Conservation (phyloP, 2,329 filamentous ascomycete genomes). For the Hypocrella siamensis region DNA sequence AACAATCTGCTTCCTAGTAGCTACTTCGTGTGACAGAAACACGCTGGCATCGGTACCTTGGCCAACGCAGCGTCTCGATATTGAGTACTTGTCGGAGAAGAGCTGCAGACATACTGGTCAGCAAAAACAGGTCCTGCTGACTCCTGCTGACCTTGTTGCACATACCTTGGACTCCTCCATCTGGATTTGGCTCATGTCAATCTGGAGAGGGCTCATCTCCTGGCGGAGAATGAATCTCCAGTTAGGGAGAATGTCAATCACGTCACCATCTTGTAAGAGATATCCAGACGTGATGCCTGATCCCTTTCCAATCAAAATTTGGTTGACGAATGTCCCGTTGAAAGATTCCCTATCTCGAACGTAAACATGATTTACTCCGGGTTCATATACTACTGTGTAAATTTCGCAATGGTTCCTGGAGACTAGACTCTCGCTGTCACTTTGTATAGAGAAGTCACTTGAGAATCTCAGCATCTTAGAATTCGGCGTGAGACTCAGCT, state of each 20-base stretch:
- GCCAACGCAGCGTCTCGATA: constrained; percentile 20
- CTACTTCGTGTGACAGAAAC: constrained; percentile 26
- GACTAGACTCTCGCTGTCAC: constrained; percentile 20
- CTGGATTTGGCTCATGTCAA: constrained; percentile 14
- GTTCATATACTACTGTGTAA: constrained; percentile 36
- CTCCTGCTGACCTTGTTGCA: too few species aligned
- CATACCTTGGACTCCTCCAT: constrained; percentile 16
- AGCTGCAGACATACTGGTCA: too few species aligned
- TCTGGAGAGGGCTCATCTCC: constrained; percentile 7
- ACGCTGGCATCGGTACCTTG: constrained; percentile 21
- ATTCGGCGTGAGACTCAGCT: background rate
- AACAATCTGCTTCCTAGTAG: constrained; percentile 42
- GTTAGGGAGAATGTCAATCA: constrained; percentile 24
- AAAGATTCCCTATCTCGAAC: constrained; percentile 38
- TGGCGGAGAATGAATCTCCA: constrained; percentile 21
- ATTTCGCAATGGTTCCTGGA: constrained; percentile 40
- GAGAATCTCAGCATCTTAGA: constrained; percentile 8
- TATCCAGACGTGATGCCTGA: constrained; percentile 22
- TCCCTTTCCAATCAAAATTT: constrained; percentile 23
- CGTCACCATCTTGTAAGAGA: constrained; percentile 34
- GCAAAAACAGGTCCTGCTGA: too few species aligned
- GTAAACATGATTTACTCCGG: constrained; percentile 28
- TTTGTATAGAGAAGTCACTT: constrained; percentile 20
- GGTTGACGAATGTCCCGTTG: constrained; percentile 39
- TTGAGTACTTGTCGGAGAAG: constrained; percentile 17